These are phyloP conservation scores for Solanum sparsipilum DNA, from an alignment of 257 asterid genomes.

Conservation along the genomic window DNA sequence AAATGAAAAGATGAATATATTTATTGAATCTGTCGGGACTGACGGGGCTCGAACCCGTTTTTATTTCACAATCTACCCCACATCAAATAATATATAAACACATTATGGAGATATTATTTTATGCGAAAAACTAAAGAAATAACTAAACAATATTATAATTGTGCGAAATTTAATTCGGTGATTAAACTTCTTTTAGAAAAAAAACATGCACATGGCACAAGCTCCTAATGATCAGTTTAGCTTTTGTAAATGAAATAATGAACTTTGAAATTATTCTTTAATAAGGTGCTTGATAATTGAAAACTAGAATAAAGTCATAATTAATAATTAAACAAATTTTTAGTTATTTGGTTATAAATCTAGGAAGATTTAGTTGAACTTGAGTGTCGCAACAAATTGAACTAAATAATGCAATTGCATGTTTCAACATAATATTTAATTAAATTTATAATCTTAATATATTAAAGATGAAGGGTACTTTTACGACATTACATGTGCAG, in stretches of 20 bases:
- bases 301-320: background rate
- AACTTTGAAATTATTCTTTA: background rate
- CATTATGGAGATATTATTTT: background rate
- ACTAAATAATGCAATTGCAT: background rate
- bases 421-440: background rate
- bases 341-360: background rate
- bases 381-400: background rate
- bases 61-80: background rate
- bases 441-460: background rate
- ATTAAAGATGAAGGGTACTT: background rate
- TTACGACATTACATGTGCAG: background rate
- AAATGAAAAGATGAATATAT: too few species aligned
- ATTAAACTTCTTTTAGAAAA: background rate
- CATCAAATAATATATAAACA: background rate
- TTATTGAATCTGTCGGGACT: too few species aligned
- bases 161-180: background rate
- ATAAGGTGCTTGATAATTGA: background rate
- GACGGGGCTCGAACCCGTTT: too few species aligned
- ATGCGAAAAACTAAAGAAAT: background rate
- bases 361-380: background rate
- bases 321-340: too few species aligned
- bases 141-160: background rate
- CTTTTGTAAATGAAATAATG: background rate
- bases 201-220: background rate
- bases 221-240: background rate